phyloP scores from a whole-genome alignment of 352 stramenopile genomes.

The Peronosclerospora sorghi region DNA sequence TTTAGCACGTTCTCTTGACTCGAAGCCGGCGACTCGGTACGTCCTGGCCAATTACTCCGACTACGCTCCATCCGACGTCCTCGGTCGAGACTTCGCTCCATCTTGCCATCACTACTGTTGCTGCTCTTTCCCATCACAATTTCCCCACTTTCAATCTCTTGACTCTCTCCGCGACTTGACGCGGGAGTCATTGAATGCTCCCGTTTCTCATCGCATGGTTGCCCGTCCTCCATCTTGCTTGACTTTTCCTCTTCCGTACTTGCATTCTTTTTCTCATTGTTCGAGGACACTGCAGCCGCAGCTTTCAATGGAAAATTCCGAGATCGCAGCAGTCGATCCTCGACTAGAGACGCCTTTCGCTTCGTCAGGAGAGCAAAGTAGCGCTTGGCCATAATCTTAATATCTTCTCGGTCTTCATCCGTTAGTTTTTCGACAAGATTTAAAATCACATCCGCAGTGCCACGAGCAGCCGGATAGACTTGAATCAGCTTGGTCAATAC shows the following conservation, averaged over 20 bases:
- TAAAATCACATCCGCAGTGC: constrained; percentile 49
- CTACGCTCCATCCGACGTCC: constrained; percentile 18
- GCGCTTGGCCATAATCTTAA: constrained; percentile 85
- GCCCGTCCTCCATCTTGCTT: constrained; percentile 13
- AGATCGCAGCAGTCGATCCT: constrained; percentile 43
- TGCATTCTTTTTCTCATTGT: constrained; percentile 11
- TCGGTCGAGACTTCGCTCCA: constrained; percentile 12
- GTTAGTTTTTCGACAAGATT: constrained; percentile 55
- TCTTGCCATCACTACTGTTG: constrained; percentile 8
- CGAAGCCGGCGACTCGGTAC: constrained; percentile 8
- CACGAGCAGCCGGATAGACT: constrained; percentile 60
- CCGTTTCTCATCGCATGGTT: constrained; percentile 9
- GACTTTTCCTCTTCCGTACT: constrained; percentile 16
- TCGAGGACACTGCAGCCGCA: constrained; percentile 2
- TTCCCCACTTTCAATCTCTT: constrained; percentile 46
- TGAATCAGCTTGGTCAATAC: constrained; percentile 85
- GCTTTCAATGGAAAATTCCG: constrained; percentile 11
- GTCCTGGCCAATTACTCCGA: constrained; percentile 10
- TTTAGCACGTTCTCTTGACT: constrained; percentile 10
- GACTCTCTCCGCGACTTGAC: constrained; percentile 13
- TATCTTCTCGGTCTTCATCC: constrained; percentile 76
- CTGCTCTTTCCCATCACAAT: constrained; percentile 26
- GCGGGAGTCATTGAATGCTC: constrained; percentile 9
- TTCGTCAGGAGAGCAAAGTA: constrained; percentile 80
- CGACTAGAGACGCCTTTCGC: constrained; percentile 48